phyloP scores from a whole-genome alignment of 176 grass and related monocot genomes.

The bread wheat (Triticum aestivum) region IWGSC_CS_RefSeq_v2.1 NC_057801.1:81105312-81105811 shows the following conservation, averaged over 20 bases:
- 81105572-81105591: slow-evolving; percentile 52
- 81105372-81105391: neutral
- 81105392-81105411: neutral
- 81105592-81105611: slow-evolving; percentile 44
- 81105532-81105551: slow-evolving; percentile 63
- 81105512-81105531: slow-evolving; percentile 33
- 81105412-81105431: neutral
- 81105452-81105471: neutral
- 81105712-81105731: slow-evolving; percentile 58
- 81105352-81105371: slow-evolving; percentile 31
- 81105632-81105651: slow-evolving; percentile 55
- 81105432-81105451: slow-evolving; percentile 1
- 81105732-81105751: slow-evolving; percentile 57
- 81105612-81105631: slow-evolving; percentile 7
- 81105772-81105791: slow-evolving; percentile 58
- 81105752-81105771: slow-evolving; percentile 59
- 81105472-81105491: neutral
- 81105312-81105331: no score
- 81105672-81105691: slow-evolving; percentile 62
- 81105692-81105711: slow-evolving; percentile 87
- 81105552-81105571: slow-evolving; percentile 53
- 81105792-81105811: slow-evolving; percentile 61
- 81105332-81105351: neutral
- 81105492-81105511: neutral
- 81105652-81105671: slow-evolving; percentile 56